Evolutionary conservation across 2,329 filamentous ascomycete genomes (phyloP).

Genomic region (Knoxdaviesia capensis): DNA sequence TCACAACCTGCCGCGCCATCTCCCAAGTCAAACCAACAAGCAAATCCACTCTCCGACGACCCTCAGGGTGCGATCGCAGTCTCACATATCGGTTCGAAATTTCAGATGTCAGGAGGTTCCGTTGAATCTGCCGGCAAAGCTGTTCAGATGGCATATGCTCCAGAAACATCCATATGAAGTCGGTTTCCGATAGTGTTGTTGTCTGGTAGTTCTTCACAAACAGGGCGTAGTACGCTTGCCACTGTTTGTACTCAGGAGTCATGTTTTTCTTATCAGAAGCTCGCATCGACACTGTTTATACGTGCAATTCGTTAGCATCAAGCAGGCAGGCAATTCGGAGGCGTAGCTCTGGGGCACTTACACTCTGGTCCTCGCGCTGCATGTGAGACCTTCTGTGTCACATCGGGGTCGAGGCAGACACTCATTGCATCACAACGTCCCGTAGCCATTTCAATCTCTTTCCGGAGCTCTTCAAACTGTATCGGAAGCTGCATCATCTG

Average conservation of each 20-base stretch:
- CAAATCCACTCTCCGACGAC: constrained; percentile 3
- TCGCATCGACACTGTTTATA: too few species aligned
- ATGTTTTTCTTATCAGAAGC: too few species aligned
- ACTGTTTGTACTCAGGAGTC: constrained; percentile 4
- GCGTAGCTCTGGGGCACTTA: too few species aligned
- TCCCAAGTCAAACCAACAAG: constrained; percentile 2
- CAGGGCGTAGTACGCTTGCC: constrained; percentile 3
- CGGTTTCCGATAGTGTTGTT: constrained; percentile 3
- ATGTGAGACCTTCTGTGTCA: too few species aligned
- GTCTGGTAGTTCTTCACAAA: constrained; percentile 3
- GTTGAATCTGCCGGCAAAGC: constrained; percentile 3
- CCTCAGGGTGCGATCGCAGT: constrained; percentile 1
- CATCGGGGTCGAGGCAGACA: too few species aligned
- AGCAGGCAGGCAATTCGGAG: too few species aligned
- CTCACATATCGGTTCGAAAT: constrained; percentile 2
- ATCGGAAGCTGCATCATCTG: too few species aligned
- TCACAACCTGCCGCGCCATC: constrained; percentile 3
- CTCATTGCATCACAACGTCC: too few species aligned
- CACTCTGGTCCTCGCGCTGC: too few species aligned
- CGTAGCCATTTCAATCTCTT: too few species aligned
- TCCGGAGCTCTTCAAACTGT: too few species aligned
- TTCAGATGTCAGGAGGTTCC: constrained; percentile 3
- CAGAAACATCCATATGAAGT: constrained; percentile 4
- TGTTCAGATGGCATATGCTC: constrained; percentile 4
- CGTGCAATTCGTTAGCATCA: too few species aligned